Evolutionary conservation across 805 yeast genomes (phyloP).

Genomic region (Scheffersomyces amazonensis): DNA sequence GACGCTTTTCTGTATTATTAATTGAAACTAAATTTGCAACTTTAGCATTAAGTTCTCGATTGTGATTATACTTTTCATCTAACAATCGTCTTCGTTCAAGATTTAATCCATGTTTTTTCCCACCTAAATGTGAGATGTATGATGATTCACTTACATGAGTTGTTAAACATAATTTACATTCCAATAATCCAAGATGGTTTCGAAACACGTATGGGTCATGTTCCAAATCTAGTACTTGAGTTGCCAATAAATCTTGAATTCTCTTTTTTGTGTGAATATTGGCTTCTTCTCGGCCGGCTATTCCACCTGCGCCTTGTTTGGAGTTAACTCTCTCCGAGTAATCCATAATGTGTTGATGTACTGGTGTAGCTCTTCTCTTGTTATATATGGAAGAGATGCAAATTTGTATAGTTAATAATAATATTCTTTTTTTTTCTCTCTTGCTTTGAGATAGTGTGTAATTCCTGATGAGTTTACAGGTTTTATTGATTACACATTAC

Average conservation of each 20-base stretch:
- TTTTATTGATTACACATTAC: too few species aligned
- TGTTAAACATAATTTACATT: slow-evolving; percentile 82
- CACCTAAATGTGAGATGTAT: slow-evolving; percentile 80
- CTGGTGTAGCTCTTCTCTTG: too few species aligned
- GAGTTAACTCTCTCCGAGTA: slow-evolving; percentile 88
- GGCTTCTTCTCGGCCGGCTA: slow-evolving; percentile 70
- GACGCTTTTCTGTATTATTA: slow-evolving; percentile 42
- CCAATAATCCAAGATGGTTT: slow-evolving; percentile 80
- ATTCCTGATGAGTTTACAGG: too few species aligned
- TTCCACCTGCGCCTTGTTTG: slow-evolving; percentile 87
- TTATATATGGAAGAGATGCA: too few species aligned
- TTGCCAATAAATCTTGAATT: slow-evolving; percentile 57
- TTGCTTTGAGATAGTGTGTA: too few species aligned
- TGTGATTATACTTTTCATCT: slow-evolving; percentile 29
- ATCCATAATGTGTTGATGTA: slow-evolving; percentile 80
- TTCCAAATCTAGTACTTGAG: slow-evolving; percentile 49
- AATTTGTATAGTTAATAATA: too few species aligned
- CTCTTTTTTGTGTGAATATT: slow-evolving; percentile 69
- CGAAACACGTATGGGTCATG: slow-evolving; percentile 81
- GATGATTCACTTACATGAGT: slow-evolving; percentile 78
- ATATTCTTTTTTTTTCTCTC: too few species aligned
- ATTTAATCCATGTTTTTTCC: slow-evolving; percentile 76
- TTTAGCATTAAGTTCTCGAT: slow-evolving; percentile 8
- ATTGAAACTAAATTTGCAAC: slow-evolving; percentile 22
- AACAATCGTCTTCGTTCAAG: slow-evolving; percentile 54